These are phyloP conservation scores for Lentinula guzmanii DNA, from an alignment of 768 basidiomycete species.

Conservation along the genomic window DNA sequence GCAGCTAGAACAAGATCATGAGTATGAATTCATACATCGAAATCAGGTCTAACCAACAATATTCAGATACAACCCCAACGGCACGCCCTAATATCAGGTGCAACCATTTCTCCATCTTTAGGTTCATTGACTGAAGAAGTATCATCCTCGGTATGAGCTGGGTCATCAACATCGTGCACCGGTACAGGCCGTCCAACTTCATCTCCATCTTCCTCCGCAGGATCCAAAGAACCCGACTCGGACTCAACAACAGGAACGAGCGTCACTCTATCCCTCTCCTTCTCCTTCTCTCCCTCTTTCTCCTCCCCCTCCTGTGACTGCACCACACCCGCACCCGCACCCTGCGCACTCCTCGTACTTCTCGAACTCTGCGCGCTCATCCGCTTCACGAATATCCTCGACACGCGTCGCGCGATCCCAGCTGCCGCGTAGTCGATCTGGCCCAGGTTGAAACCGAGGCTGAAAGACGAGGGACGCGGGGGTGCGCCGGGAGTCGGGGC, in stretches of 20 bases:
- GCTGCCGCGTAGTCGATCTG: slow-evolving; percentile 6
- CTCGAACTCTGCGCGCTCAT: neutral
- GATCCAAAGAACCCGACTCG: neutral
- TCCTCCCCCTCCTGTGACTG: neutral
- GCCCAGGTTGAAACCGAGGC: neutral
- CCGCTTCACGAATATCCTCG: slow-evolving; percentile 2
- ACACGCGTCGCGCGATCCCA: neutral
- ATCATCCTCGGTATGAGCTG: neutral
- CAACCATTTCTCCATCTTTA: neutral
- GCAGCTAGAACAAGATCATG: neutral
- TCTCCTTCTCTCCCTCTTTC: neutral
- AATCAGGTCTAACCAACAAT: neutral
- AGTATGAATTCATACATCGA: too few species aligned
- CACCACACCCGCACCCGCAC: neutral
- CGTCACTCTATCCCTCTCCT: neutral
- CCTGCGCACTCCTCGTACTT: neutral
- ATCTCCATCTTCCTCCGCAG: neutral
- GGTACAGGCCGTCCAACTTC: neutral
- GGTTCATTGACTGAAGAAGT: neutral
- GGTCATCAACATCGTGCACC: neutral
- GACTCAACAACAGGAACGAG: neutral
- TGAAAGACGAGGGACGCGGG: neutral
- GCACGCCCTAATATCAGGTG: slow-evolving; percentile 2
- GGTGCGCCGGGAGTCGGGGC: neutral
- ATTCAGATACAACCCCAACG: slow-evolving; percentile 5